Conservation (phyloP, 495 filamentous ascomycete species). For the Alectoria sarmentosa region DNA sequence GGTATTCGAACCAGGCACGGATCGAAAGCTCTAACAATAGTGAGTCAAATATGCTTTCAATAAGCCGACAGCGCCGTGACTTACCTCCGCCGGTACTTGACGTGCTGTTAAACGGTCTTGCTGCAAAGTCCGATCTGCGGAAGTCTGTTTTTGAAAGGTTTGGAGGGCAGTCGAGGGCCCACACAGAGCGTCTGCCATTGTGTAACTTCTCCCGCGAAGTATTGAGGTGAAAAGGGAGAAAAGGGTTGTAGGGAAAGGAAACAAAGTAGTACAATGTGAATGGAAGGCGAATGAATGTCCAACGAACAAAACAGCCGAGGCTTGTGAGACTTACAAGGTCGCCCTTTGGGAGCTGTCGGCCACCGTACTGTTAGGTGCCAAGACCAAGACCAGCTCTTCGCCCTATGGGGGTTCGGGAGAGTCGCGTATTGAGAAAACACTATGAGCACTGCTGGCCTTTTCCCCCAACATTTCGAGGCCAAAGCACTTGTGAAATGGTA, state of each 20-base stretch:
- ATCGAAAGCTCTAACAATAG: slow-evolving; percentile 52
- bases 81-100: slow-evolving; percentile 50
- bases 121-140: slow-evolving; percentile 71
- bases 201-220: neutral
- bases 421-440: neutral
- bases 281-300: neutral
- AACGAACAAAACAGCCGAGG: neutral
- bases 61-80: slow-evolving; percentile 19
- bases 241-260: neutral
- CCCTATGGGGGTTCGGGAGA: neutral
- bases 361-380: neutral
- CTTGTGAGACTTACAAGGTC: neutral
- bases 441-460: slow-evolving; percentile 4
- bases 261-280: neutral
- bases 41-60: slow-evolving; percentile 24
- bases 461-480: neutral
- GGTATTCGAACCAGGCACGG: slow-evolving; percentile 43
- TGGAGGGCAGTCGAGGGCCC: slow-evolving; percentile 86
- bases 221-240: neutral
- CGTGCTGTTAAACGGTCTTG: slow-evolving; percentile 65
- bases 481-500: slow-evolving; percentile 18
- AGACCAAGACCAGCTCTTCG: neutral
- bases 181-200: slow-evolving; percentile 77
- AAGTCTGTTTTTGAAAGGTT: slow-evolving; percentile 73
- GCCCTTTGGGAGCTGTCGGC: neutral